Base-by-base conservation (phyloP, 2,329 filamentous ascomycete species). In the Clonostachys sp. region DNA sequence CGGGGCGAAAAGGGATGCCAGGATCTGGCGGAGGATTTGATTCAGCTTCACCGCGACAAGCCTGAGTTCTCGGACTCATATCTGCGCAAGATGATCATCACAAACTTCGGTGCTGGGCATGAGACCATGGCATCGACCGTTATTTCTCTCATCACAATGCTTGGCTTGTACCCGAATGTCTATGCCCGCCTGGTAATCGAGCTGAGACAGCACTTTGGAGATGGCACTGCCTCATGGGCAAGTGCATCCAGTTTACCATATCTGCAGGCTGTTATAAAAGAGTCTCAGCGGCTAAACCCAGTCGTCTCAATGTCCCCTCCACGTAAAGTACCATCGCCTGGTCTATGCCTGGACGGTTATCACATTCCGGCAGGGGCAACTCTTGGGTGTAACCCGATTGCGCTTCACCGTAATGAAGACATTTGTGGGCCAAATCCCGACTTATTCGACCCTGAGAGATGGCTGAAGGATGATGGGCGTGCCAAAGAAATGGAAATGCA, bases 31-130 rank as follows among this genome's bases (percentile, higher is more conserved):
- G 55, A 61, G 3, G 75, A 78, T 48, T 53, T 80, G 2, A 70
- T 80, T 13, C 60, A 64, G 20, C 60, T 79, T 1, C 71, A 78
- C 54, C 59, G 61, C 13, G 60, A 67, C 5, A 71, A 67, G 17
- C 68, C 73, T 1, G 68, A 68, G 6, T 78, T 80, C 49, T 72
- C 56, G 1, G 68, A 74, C 24, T 58, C 54, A 0, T 78, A 79
- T 45, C 64, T 80, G 10, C 69, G 71, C 4, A 72, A 75, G 30
- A 73, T 79, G 64, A 74, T 73, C 3, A 64, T 77, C 3, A 78
- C 76, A 3, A 80, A 80, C 51, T 79, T 80, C 52, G 76, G 76
- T 12, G 76, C 76, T 2, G 76, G 76, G 0, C 76, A 80, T 49
- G 76, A 80, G 53, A 80, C 76, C 1, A 67, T 78, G 63, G 74